phyloP scores from a whole-genome alignment of 2,329 filamentous ascomycete species.

The Calonectria multiphialidica region DNA sequence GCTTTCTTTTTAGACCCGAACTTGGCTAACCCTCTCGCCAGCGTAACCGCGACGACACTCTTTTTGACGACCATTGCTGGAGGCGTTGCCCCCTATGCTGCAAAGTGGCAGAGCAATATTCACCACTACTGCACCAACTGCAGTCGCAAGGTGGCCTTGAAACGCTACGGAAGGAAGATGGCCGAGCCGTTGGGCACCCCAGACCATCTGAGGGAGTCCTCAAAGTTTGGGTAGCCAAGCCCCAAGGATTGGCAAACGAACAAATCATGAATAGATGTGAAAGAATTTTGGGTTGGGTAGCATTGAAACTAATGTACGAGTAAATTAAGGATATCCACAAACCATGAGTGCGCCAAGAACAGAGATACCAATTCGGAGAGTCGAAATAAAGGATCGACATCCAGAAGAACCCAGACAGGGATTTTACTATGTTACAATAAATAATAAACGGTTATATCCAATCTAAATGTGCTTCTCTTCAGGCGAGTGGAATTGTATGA shows the following conservation, averaged over 20 bases:
- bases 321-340: not conserved
- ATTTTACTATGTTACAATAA: not conserved
- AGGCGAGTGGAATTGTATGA: too few species aligned
- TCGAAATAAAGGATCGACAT: not conserved
- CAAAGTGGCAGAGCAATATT: conserved; percentile 33
- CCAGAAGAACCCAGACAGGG: not conserved
- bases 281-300: not conserved
- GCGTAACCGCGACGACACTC: conserved; percentile 31
- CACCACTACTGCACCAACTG: conserved; percentile 40
- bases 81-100: conserved; percentile 36
- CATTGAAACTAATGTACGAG: not conserved
- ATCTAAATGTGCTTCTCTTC: too few species aligned
- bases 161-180: conserved; percentile 22
- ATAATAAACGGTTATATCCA: not conserved
- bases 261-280: not conserved
- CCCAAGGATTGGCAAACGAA: not conserved
- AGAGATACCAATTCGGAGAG: not conserved
- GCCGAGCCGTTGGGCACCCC: conserved; percentile 37
- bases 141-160: conserved; percentile 34
- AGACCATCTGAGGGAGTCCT: conserved; percentile 28
- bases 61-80: conserved; percentile 37
- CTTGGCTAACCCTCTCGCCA: not conserved
- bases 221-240: not conserved
- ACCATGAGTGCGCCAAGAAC: not conserved
- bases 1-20: fast-evolving